Evolutionary conservation across 169 alveolate species (phyloP).

Genomic region (Sarcocystis neurona): DNA sequence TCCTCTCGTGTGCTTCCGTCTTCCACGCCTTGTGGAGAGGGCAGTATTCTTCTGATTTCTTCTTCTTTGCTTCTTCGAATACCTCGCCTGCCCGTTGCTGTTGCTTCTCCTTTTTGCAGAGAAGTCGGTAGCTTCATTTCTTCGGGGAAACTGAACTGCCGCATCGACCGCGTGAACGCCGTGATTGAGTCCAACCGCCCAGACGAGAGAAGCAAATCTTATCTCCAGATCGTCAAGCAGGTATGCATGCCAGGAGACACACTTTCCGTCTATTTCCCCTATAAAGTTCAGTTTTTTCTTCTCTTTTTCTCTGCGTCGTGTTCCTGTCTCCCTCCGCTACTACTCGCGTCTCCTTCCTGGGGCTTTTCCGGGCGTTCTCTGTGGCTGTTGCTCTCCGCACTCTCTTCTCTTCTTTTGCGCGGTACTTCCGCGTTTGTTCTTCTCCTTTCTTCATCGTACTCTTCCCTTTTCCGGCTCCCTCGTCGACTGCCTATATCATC

Average conservation of each 20-base stretch:
- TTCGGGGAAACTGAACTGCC: slow-evolving; percentile 91
- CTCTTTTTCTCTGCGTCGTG: background rate
- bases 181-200: slow-evolving; percentile 90
- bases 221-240: slow-evolving; percentile 83
- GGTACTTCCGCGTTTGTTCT: too few relatives aligned
- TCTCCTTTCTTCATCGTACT: too few relatives aligned
- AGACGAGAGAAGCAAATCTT: slow-evolving; percentile 87
- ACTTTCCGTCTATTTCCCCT: background rate
- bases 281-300: background rate
- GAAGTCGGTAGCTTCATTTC: slow-evolving; percentile 91
- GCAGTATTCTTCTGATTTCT: background rate
- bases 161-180: slow-evolving; percentile 94
- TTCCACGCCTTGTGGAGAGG: background rate
- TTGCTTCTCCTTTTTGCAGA: slow-evolving; percentile 32
- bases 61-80: background rate
- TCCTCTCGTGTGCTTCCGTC: too few relatives aligned
- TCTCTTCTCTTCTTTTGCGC: too few relatives aligned
- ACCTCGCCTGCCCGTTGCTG: background rate
- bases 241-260: slow-evolving; percentile 60
- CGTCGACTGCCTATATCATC: background rate
- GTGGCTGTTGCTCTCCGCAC: too few relatives aligned
- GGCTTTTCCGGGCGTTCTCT: background rate
- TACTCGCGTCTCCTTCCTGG: background rate
- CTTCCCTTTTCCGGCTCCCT: background rate
- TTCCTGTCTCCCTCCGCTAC: background rate